Evolutionary conservation across 306 rosid genomes (phyloP).

Genomic region (Rosa lucieae): DNA sequence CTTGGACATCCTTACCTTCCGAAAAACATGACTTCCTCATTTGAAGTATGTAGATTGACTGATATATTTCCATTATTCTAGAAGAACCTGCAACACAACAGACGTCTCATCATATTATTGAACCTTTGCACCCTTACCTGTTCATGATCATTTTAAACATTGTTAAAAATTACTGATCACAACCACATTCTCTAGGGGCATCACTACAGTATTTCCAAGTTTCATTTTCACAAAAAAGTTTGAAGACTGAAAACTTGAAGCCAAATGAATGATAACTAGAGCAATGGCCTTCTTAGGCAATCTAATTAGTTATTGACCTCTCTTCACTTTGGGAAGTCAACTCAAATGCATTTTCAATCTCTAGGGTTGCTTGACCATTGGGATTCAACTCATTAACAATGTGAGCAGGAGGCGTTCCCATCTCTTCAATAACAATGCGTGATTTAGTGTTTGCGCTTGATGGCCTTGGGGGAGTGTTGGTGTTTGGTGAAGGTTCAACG

Average conservation of each 20-base stretch:
- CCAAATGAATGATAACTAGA: background rate
- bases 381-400: background rate
- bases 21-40: too few species aligned
- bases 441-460: background rate
- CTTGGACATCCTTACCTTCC: too few species aligned
- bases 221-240: constrained; percentile 45
- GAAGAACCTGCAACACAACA: background rate
- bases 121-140: background rate
- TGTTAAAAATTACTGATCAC: background rate
- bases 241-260: constrained; percentile 35
- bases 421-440: constrained; percentile 1
- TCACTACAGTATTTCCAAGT: constrained; percentile 41
- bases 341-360: background rate
- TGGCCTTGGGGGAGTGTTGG: background rate
- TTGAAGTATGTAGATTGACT: background rate
- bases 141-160: background rate
- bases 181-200: constrained; percentile 45
- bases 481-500: background rate
- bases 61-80: background rate
- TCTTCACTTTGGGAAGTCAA: background rate
- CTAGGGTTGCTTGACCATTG: background rate
- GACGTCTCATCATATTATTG: too few species aligned
- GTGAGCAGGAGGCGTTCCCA: background rate
- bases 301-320: background rate
- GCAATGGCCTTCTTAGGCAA: background rate